These are phyloP conservation scores for Penicillium paradoxum DNA, from an alignment of 495 filamentous ascomycete genomes.

Conservation along the genomic window DNA sequence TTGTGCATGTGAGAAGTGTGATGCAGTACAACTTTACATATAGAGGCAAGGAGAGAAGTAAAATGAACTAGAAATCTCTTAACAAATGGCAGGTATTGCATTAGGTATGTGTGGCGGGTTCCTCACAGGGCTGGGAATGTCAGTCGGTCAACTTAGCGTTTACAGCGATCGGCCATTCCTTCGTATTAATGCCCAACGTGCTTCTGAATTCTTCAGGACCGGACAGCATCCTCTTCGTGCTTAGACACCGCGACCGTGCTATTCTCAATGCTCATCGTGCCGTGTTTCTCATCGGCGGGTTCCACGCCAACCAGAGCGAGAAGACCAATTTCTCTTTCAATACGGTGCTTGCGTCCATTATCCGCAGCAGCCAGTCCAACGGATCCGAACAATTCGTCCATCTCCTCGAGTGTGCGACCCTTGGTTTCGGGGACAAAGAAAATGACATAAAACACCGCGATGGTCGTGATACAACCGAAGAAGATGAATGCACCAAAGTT, in stretches of 20 bases:
- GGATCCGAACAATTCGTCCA: slow-evolving; percentile 49
- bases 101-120: too few relatives aligned
- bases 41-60: neutral
- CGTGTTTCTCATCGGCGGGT: slow-evolving; percentile 9
- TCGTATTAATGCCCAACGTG: neutral
- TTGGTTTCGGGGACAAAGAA: slow-evolving; percentile 54
- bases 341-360: slow-evolving; percentile 26
- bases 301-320: slow-evolving; percentile 28
- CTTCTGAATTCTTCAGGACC: neutral
- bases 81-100: neutral
- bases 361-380: slow-evolving; percentile 32
- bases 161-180: neutral
- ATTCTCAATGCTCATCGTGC: neutral
- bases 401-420: slow-evolving; percentile 53
- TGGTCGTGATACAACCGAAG: slow-evolving; percentile 43
- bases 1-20: slow-evolving; percentile 2
- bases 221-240: slow-evolving; percentile 6
- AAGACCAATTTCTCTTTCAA: slow-evolving; percentile 33
- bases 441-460: slow-evolving; percentile 46
- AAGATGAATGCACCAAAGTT: slow-evolving; percentile 44
- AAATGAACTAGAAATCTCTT: neutral
- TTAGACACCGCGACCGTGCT: neutral
- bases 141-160: neutral
- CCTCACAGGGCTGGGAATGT: neutral
- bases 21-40: neutral